Conservation (phyloP, 2,329 filamentous ascomycete genomes). For the Rosellinia necatrix region DNA sequence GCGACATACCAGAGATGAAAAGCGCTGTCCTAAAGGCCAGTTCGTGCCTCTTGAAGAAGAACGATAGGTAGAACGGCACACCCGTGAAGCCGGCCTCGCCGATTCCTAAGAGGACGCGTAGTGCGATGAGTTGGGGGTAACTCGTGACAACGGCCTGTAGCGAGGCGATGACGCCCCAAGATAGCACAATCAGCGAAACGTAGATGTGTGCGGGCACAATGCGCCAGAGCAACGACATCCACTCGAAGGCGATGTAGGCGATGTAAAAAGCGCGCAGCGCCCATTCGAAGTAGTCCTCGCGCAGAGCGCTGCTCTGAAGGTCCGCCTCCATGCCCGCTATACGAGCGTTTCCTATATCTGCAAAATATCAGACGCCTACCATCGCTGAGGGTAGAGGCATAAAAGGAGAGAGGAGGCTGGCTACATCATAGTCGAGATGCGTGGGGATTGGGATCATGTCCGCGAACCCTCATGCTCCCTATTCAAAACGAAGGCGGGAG, state of each 20-base stretch:
- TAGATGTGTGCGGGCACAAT: conserved; percentile 65
- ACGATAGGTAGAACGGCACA: conserved; percentile 66
- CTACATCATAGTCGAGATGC: neutral
- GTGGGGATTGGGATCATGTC: neutral
- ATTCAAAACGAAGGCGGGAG: neutral
- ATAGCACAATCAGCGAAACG: conserved; percentile 63
- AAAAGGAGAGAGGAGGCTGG: too few species aligned
- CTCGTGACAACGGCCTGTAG: conserved; percentile 70
- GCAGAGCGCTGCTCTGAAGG: conserved; percentile 55
- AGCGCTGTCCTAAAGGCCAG: conserved; percentile 83
- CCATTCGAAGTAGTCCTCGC: conserved; percentile 61
- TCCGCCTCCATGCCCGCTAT: conserved; percentile 68
- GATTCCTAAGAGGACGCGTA: conserved; percentile 63
- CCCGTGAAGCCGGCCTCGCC: conserved; percentile 69
- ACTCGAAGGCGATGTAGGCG: conserved; percentile 67
- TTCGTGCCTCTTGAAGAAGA: conserved; percentile 70
- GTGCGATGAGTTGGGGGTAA: conserved; percentile 61
- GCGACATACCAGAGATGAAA: conserved; percentile 72
- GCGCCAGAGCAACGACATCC: conserved; percentile 67
- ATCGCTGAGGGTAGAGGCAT: neutral
- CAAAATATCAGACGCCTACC: conserved; percentile 6
- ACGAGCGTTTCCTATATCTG: conserved; percentile 66
- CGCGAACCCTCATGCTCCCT: neutral
- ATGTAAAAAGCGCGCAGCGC: conserved; percentile 65
- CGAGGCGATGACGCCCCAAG: conserved; percentile 80